Base-by-base conservation (phyloP, 176 grass and related monocot species). In the Rhynchospora pubera region DNA sequence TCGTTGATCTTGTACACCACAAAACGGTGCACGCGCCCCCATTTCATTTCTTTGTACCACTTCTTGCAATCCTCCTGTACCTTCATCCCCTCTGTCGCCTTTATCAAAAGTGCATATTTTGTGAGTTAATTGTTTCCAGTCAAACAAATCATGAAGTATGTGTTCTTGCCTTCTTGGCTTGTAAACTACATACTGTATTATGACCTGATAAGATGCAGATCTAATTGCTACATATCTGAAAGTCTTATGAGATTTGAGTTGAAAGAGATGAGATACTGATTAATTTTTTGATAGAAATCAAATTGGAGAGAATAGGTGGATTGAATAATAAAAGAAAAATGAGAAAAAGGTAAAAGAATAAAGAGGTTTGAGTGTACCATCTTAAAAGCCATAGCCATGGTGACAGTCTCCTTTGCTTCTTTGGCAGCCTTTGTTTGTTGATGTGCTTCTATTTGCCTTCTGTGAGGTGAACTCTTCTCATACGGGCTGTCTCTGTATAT, bases 1-100 rank as follows among this genome's bases (percentile, higher is more conserved):
- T 97, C 92, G 88, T 97, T 92, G 92, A 97, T 97, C 94, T 92
- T 97, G 92, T 85, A 97, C 44, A 97, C 94, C 73, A 97, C 94
- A 84, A 92, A 97, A 7, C 94, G 84, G 83, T 94, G 92, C 66
- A 92, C 86, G 30, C 87, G 88, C 63, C 93, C 93, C 94, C 94
- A 97, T 91, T 97, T 94, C 94, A 97, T 97, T 85, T 91, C 94
- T 83, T 79, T 92, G 90, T 94, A 97, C 88, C 91, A 97, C 52
- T 79, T 84, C 88, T 90, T 79, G 88, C 94, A 97, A 66, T 97
- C 94, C 61, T 97, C 90, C 87, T 91, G 90, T 74, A 97, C 88
- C 44, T 85, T 83, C 92, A 97, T 94, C 90, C 94, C 94, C 86
- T 97, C 88, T 39, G 92, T 97, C 47, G 94, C 92, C 94, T 79